Base-by-base conservation (phyloP, 23 red algal species). In the Porphyridium purpureum region DNA sequence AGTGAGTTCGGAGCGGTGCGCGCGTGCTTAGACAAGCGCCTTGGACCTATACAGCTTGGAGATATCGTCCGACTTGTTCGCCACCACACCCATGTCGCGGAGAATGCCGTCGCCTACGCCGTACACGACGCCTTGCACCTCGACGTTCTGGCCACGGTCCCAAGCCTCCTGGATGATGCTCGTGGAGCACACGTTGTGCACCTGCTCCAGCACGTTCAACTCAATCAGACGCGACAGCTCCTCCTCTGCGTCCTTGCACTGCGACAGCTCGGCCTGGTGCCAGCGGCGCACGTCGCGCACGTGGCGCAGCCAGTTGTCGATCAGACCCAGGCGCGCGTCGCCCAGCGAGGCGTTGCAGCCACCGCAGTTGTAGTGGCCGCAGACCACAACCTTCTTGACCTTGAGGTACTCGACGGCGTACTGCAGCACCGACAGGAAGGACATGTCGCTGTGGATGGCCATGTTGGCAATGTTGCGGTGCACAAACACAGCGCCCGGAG, bases 111-210 rank as follows among this genome's bases (percentile, higher is more conserved):
- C 44, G 19, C 17, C 19, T 22, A 48, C 17, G 19, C 44, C 17
- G 44, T 48, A 48, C 3, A 48, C 23, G 19, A 15, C 19, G 6
- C 44, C 44, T 15, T 48, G 44, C 3, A 48, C 44, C 44, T 15
- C 19, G 5, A 48, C 17, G 44, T 15, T 15, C 44, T 48, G 44
- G 14, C 44, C 44, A 0, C 23, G 19, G 44, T 48, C 23, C 44
- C 44, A 48, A 48, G 44, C 44, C 19, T 15, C 2, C 44, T 48
- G 44, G 1, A 48, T 22, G 44, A 22, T 48, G 44, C 17, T 48
- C 44, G 44, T 48, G 2, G 44, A 48, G 44, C 44, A 48, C 14
- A 48, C 44, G 44, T 48, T 48, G 44, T 48, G 44, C 44, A 48
- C 44, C 44, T 48, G 44, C 44, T 48, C 44, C 4, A 48, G 44